Evolutionary conservation across 345 rosid species (phyloP), one percentile per base, ranked within the genome.

Genomic region (Camelina neglecta): DNA sequence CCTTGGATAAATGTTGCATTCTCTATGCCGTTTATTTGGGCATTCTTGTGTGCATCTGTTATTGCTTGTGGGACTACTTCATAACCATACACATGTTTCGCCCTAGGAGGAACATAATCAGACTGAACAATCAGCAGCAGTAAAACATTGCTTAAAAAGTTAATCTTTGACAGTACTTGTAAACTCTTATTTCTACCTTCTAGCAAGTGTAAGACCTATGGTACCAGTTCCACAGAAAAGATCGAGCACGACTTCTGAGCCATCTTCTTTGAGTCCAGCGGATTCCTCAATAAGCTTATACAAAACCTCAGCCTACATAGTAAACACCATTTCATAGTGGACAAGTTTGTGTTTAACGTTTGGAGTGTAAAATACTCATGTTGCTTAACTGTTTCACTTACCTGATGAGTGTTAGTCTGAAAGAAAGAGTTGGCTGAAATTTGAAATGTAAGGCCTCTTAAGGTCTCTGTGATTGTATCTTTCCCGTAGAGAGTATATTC

Each of bases 391-490:
- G 58, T 59, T 16, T 20, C 3, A 42, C 39, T 15, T 84, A 90
- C 98, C 96, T 94, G 98, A 75, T 12, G 76, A 67, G 98, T 85
- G 80, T 94, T 94, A 68, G 97, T 94, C 75, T 94, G 97, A 79
- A 94, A 94, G 75, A 94, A 94, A 15, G 98, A 94, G 80, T 92
- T 94, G 81, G 98, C 97, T 5, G 98, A 94, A 67, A 94, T 94
- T 76, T 92, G 91, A 82, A 94, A 92, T 1, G 81, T 83, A 58
- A 94, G 85, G 67, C 96, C 97, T 86, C 96, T 83, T 76, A 94
- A 83, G 39, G 72, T 84, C 85, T 94, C 97, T 20, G 84, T 83
- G 70, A 92, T 90, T 64, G 85, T 81, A 56, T 85, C 83, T 80
- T 90, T 92, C 68, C 98, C 96, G 55, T 80, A 78, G 67, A 94